A percentile compares a stretch with the other conserved stretches of the same genome.
These are phyloP conservation scores for Alnus rubra DNA, from an alignment of 306 rosid species.

Conservation along the genomic window DNA sequence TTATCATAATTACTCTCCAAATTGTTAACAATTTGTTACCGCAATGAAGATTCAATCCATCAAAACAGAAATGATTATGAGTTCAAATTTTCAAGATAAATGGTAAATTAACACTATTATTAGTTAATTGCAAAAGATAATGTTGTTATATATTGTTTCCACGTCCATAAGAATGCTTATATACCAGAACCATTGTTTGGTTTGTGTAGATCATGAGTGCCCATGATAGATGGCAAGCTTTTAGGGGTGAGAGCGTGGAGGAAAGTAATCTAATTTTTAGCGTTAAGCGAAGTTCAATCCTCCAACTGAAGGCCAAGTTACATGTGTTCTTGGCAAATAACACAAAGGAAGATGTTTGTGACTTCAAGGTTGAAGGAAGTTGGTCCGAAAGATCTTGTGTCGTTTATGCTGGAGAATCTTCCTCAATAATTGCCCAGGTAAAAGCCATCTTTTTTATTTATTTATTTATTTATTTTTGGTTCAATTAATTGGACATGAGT, in stretches of 20 bases:
- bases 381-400: slow-evolving; percentile 54
- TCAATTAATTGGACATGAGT: background rate
- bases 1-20: no score
- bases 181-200: background rate
- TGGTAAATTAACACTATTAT: no score
- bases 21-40: no score
- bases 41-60: no score
- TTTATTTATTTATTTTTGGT: background rate
- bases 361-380: slow-evolving; percentile 53
- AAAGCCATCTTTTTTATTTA: background rate
- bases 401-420: slow-evolving; percentile 56
- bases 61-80: no score
- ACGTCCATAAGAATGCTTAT: background rate
- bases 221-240: slow-evolving; percentile 37
- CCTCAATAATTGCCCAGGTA: slow-evolving; percentile 39
- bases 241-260: slow-evolving; percentile 22
- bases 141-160: background rate
- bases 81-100: no score
- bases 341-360: slow-evolving; percentile 45
- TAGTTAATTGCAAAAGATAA: no score
- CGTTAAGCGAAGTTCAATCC: slow-evolving; percentile 36
- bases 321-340: slow-evolving; percentile 61
- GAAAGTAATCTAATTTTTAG: slow-evolving; percentile 18
- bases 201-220: slow-evolving; percentile 27
- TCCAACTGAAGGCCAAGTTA: slow-evolving; percentile 50